Evolutionary conservation across 805 yeast species (phyloP), one percentile per base, ranked within the genome.

Genomic region (Kodamaea neixiangensis): DNA sequence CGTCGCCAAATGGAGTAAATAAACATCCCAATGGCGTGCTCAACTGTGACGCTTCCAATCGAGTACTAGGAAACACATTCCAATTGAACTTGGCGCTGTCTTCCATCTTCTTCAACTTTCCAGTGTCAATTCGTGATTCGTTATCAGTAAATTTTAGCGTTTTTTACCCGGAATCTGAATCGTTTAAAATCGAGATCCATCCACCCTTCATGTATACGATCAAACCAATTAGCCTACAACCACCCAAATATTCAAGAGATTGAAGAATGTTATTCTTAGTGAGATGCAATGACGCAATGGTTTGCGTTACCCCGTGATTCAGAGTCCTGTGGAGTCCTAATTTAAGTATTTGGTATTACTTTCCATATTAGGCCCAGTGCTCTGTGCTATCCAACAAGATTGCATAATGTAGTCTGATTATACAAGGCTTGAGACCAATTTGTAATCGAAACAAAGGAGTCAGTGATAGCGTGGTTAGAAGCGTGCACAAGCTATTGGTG

Each of bases 41-140:
- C 45, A 71, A 50, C 22, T 57, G 64, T 2, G 65, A 58, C 3
- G 64, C 66, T 51, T 73, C 78, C 5, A 71, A 57, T 39, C 71
- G 63, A 1, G 76, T 72, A 15, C 69, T 61, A 1, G 78, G 77
- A 54, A 73, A 67, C 9, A 71, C 58, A 67, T 87, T 85, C 93
- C 93, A 87, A 60, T 87, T 82, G 73, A 87, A 86, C 51, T 88
- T 44, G 78, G 40, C 18, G 18, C 46, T 25, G 17, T 25, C 31
- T 17, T 7, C 41, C 41, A 17, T 20, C 7, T 17, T 37, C 19
- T 11, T 37, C 41, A 18, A 14, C n/a, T 3, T 17, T 17, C 9
- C 19, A 17, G 6, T 15, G 9, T 17, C 41, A 17, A 14, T 6
- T 10, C 7, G n/a, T 3, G n/a, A 17, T 7, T 37, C 20, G 21